Evolutionary conservation across 2,329 filamentous ascomycete genomes (phyloP), one percentile per base, ranked within the genome.

Genomic region (Pseudogymnoascus sp.): DNA sequence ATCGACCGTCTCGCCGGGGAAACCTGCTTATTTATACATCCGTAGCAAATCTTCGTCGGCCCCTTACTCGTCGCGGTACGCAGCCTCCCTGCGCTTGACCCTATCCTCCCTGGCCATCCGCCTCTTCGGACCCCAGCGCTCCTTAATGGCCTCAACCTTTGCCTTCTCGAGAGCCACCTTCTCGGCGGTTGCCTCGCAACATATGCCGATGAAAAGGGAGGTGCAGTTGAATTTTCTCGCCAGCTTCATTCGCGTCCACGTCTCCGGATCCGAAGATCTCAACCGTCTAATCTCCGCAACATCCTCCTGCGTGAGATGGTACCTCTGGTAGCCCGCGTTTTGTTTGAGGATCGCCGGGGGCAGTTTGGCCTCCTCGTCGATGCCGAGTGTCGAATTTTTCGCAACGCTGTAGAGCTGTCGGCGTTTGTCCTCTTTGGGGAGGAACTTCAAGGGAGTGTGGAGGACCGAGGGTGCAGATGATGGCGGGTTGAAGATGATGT

Each of bases 371-470:
- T 60, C 59, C 9, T 61, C 43, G 7, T 57, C 25, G 7, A 62
- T 61, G 9, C 61, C 47, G 9, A 66, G 43, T 63, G 61, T 66
- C 35, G 62, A 57, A 59, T 65, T 63, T n/a, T 68, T 67, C 12
- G 65, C 57, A n/a, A 54, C 47, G 16, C 62, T 62, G 16, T 72
- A 62, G 14, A 70, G 63, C 57, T 70, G 63, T 59, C 66, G 68
- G 57, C 71, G 67, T 62, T 70, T 71, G 61, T 73, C 71, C 38
- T 72, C 69, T 64, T 76, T 78, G 60, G 85, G 85, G 30, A 87
- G 79, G 74, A 87, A 87, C 70, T 85, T 81, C 74, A 85, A 81
- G 61, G 85, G 85, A n/a, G 85, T 87, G 74, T 87, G 81, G 68
- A 78, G 79, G 62, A 85, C 83, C n/a, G 82, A 80, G 2, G 81